These are phyloP conservation scores for Colletotrichum spaethianum DNA, from an alignment of 2,329 filamentous ascomycete genomes.

Conservation along the genomic window DNA sequence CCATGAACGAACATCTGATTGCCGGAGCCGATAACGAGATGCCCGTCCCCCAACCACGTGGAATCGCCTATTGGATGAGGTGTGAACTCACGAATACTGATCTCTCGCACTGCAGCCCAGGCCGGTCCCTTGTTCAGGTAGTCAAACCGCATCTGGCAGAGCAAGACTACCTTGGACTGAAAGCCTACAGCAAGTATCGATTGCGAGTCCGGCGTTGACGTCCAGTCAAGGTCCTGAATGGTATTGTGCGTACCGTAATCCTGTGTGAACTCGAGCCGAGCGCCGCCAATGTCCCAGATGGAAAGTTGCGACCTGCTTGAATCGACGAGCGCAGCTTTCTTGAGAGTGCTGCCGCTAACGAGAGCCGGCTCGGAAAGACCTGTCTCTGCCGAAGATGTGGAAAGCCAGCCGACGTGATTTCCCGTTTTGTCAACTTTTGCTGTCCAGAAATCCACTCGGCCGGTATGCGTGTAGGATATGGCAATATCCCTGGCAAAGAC, in stretches of 20 bases:
- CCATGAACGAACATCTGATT: conserved; percentile 93
- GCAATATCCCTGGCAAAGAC: conserved; percentile 89
- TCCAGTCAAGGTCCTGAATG: conserved; percentile 93
- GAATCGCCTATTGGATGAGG: conserved; percentile 94
- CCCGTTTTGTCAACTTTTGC: conserved; percentile 76
- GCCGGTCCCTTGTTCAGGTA: conserved; percentile 91
- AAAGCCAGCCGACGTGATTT: conserved; percentile 82
- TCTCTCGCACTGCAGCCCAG: conserved; percentile 88
- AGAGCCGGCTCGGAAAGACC: conserved; percentile 80
- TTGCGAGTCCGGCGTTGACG: conserved; percentile 89
- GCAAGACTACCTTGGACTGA: conserved; percentile 84
- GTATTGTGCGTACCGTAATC: conserved; percentile 80
- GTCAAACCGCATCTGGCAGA: conserved; percentile 91
- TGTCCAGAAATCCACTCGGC: conserved; percentile 87
- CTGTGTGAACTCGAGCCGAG: conserved; percentile 85
- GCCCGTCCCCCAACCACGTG: conserved; percentile 88
- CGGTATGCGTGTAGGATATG: conserved; percentile 84
- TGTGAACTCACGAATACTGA: conserved; percentile 84
- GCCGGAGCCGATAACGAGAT: conserved; percentile 89
- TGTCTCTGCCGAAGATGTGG: conserved; percentile 86
- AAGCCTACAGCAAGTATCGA: conserved; percentile 95
- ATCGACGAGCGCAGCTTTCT: conserved; percentile 89
- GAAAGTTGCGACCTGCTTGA: conserved; percentile 80
- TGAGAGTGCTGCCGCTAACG: conserved; percentile 87
- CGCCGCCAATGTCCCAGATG: conserved; percentile 91